phyloP scores from a whole-genome alignment of 2,329 filamentous ascomycete species.

The Diaporthe aspalathi region DNA sequence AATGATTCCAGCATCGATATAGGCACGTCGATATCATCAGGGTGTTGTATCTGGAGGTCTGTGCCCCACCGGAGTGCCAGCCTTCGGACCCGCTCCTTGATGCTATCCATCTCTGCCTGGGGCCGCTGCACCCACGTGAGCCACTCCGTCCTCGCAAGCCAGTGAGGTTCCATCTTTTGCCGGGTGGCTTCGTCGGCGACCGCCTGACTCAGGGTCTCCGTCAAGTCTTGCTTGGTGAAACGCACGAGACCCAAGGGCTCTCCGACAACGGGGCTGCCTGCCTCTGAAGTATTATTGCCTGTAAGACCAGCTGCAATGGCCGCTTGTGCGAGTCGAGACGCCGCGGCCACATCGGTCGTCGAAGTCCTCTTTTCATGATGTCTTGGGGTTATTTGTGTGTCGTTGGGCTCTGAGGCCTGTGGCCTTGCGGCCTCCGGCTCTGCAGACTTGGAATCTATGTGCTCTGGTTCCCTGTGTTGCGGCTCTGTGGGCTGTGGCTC shows the following conservation, averaged over 20 bases:
- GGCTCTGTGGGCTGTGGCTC: background rate
- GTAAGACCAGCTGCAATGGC: conserved; percentile 9
- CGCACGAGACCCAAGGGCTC: background rate
- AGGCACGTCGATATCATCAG: background rate
- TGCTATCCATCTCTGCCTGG: background rate
- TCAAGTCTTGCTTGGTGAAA: background rate
- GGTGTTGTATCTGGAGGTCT: background rate
- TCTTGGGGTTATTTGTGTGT: background rate
- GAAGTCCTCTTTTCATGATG: background rate
- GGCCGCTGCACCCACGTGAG: conserved; percentile 2
- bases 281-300: background rate
- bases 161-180: conserved; percentile 13
- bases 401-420: background rate
- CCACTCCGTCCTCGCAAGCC: conserved; percentile 23
- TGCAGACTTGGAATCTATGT: background rate
- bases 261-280: background rate
- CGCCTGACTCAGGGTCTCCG: background rate
- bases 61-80: background rate
- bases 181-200: background rate
- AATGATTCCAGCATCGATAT: background rate
- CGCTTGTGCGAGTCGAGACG: conserved; percentile 6
- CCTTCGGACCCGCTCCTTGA: conserved; percentile 6
- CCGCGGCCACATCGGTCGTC: background rate
- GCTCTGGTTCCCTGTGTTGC: background rate
- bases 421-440: background rate